Evolutionary conservation across 805 yeast species (phyloP).

Genomic region (Ogataea trehalophila): DNA sequence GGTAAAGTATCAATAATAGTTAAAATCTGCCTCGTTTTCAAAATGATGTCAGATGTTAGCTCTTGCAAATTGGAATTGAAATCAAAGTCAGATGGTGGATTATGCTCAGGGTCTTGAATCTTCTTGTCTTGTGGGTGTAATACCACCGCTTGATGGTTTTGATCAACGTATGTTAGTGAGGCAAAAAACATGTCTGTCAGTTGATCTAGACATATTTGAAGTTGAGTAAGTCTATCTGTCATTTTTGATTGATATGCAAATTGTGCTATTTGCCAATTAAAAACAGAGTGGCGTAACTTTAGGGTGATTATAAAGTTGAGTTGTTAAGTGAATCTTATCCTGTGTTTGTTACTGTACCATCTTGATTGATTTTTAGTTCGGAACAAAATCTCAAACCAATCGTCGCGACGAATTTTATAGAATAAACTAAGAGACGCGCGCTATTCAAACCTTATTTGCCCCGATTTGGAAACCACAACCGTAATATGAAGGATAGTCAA

Average conservation of each 20-base stretch:
- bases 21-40: constrained; percentile 82
- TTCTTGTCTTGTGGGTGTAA: constrained; percentile 46
- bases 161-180: constrained; percentile 73
- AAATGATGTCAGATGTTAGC: constrained; percentile 75
- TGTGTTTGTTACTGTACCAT: neutral
- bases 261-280: neutral
- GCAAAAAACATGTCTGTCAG: constrained; percentile 77
- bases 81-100: constrained; percentile 33
- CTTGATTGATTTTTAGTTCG: neutral
- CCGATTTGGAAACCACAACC: neutral
- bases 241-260: constrained; percentile 26
- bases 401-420: neutral
- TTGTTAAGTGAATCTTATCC: too few species aligned
- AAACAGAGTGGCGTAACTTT: neutral
- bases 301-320: neutral
- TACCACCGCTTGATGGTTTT: constrained; percentile 60
- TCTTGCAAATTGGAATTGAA: constrained; percentile 57
- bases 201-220: constrained; percentile 83
- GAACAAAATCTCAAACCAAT: constrained; percentile 1
- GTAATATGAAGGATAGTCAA: too few species aligned
- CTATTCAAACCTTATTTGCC: neutral
- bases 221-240: constrained; percentile 87
- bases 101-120: constrained; percentile 57
- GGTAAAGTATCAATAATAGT: constrained; percentile 86
- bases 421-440: too few species aligned